Percentiles rank a stretch among this genome's conserved stretches.
Evolutionary conservation across 768 basidiomycete genomes (phyloP).

Genomic region (Tephrocybe sp.): DNA sequence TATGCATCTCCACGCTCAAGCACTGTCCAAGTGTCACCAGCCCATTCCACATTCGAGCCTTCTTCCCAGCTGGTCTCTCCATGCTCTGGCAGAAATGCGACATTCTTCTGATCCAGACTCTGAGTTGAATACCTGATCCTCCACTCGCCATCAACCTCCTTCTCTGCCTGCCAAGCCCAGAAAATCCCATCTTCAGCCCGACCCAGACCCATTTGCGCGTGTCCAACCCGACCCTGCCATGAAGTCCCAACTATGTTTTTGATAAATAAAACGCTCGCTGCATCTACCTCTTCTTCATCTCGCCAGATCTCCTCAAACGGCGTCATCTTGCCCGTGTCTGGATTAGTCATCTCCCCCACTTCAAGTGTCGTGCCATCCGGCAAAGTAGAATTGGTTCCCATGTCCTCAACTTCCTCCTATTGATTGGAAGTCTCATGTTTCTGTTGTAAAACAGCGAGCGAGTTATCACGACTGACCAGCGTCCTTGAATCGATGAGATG

Average conservation of each 20-base stretch:
- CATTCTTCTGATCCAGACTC: not conserved
- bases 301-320: constrained; percentile 32
- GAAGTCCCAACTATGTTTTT: constrained; percentile 13
- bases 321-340: constrained; percentile 25
- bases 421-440: not conserved
- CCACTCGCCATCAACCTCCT: constrained; percentile 8
- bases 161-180: constrained; percentile 21
- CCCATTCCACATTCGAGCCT: constrained; percentile 12
- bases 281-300: constrained; percentile 23
- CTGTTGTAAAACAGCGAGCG: not conserved
- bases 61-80: constrained; percentile 10
- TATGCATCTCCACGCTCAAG: constrained; percentile 9
- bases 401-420: constrained; percentile 19
- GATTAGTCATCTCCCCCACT: constrained; percentile 32
- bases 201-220: constrained; percentile 16
- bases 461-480: constrained; percentile 13
- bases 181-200: constrained; percentile 10
- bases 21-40: constrained; percentile 11
- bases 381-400: constrained; percentile 24
- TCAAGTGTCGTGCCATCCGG: constrained; percentile 29
- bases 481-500: constrained; percentile 33
- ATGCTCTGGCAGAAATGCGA: constrained; percentile 11
- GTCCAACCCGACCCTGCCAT: constrained; percentile 19
- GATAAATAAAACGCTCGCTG: constrained; percentile 11
- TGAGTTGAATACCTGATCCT: constrained; percentile 4